Conservation (phyloP, 1,284 basidiomycete species). For the Trichosporon sp. region DNA sequence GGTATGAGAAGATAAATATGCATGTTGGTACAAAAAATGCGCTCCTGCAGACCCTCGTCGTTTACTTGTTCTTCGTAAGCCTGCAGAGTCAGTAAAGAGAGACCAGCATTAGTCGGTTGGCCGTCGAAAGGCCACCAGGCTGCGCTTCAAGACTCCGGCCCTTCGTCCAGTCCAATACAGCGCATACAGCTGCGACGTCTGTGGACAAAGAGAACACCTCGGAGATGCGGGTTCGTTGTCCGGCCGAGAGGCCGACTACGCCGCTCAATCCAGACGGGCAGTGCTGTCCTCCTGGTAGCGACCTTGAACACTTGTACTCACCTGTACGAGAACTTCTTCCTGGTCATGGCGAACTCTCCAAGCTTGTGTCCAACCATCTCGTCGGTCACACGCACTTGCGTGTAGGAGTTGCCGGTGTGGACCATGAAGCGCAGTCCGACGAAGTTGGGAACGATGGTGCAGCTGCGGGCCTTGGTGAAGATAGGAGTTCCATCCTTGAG, state of each 20-base stretch:
- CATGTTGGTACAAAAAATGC: constrained; percentile 2
- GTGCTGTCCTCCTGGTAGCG: no score
- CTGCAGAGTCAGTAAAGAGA: constrained; percentile 11
- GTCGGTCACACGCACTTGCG: constrained; percentile 80
- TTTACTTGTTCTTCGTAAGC: constrained; percentile 25
- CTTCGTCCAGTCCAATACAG: no score
- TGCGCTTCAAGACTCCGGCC: no score
- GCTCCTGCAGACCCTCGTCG: not conserved
- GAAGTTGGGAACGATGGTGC: constrained; percentile 91
- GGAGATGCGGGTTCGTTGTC: no score
- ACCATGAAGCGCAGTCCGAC: constrained; percentile 87
- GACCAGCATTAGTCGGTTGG: no score
- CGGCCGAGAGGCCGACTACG: no score
- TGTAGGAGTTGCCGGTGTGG: constrained; percentile 89
- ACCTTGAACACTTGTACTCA: constrained; percentile 26
- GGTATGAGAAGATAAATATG: not conserved
- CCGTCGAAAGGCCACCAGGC: no score
- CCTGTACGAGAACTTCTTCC: constrained; percentile 56
- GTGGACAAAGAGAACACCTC: no score
- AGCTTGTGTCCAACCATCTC: constrained; percentile 99
- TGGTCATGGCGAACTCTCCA: constrained; percentile 88
- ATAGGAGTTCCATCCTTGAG: constrained; percentile 79
- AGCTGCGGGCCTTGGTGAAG: constrained; percentile 80
- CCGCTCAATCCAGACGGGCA: no score
- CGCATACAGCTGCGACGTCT: no score